Evolutionary conservation across 2,329 filamentous ascomycete species (phyloP).

Genomic region (Pseudogymnoascus sp.): DNA sequence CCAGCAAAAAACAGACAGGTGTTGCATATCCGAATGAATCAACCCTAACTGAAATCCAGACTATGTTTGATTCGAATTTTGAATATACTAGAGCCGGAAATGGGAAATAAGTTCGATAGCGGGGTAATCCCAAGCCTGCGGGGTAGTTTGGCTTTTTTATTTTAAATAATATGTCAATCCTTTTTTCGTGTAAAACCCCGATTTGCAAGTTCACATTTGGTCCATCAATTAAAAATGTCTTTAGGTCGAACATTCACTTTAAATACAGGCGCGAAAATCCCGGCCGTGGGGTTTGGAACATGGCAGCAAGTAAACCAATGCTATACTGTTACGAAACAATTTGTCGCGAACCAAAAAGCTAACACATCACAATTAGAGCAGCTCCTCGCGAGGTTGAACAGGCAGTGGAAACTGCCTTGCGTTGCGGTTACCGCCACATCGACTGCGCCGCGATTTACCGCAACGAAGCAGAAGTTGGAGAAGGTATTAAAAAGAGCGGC

Average conservation of each 20-base stretch:
- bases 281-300: conserved; percentile 35
- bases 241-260: not conserved
- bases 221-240: not conserved
- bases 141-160: not conserved
- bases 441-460: conserved; percentile 41
- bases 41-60: not conserved
- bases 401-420: conserved; percentile 39
- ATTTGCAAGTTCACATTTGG: not conserved
- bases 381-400: conserved; percentile 31
- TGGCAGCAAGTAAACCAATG: conserved; percentile 31
- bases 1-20: not conserved
- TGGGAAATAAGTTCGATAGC: not conserved
- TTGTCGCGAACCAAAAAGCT: conserved; percentile 18
- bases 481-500: conserved; percentile 34
- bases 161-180: not conserved
- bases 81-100: not conserved
- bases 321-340: not conserved
- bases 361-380: conserved; percentile 16
- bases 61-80: not conserved
- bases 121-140: not conserved
- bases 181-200: not conserved
- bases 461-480: conserved; percentile 37
- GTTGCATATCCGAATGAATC: not conserved
- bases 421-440: conserved; percentile 41
- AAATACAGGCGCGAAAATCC: conserved; percentile 36